phyloP scores from a whole-genome alignment of 78 protist species.

The Mastigamoeba balamuthi region DNA sequence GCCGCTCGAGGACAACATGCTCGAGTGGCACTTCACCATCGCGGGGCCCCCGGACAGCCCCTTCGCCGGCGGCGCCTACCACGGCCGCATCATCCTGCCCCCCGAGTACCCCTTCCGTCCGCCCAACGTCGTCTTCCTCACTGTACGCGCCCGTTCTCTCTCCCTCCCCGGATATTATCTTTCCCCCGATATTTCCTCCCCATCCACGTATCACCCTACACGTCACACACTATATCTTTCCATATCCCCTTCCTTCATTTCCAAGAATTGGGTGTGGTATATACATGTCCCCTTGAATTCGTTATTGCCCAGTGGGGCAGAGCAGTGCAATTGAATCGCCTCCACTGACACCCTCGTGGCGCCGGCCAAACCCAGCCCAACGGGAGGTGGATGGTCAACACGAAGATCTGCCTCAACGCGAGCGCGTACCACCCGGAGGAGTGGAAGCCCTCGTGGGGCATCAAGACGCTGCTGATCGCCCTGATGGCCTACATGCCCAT shows the following conservation, averaged over 20 bases:
- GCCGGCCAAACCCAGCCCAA: constrained; percentile 43
- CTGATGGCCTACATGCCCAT: constrained; percentile 75
- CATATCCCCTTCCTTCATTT: background rate
- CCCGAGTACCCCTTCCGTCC: constrained; percentile 84
- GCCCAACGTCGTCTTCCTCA: constrained; percentile 67
- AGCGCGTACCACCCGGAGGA: constrained; percentile 85
- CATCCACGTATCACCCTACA: background rate
- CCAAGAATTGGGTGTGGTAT: background rate
- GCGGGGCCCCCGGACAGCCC: constrained; percentile 79
- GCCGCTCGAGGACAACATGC: constrained; percentile 70
- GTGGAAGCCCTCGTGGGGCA: constrained; percentile 93
- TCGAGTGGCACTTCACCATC: constrained; percentile 94
- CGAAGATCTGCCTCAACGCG: constrained; percentile 78
- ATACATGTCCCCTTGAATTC: too few species aligned
- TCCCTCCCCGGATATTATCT: too few species aligned
- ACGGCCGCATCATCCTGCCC: constrained; percentile 88
- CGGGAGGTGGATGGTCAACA: constrained; percentile 77
- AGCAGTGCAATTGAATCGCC: too few species aligned
- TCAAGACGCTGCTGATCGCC: constrained; percentile 74
- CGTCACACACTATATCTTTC: background rate
- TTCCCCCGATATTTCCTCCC: background rate
- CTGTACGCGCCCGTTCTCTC: constrained; percentile 23
- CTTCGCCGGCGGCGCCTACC: constrained; percentile 84
- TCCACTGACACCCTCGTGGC: background rate
- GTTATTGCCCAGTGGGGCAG: too few species aligned